Evolutionary conservation across 352 stramenopile genomes (phyloP).

Genomic region (Globisporangium parvum): DNA sequence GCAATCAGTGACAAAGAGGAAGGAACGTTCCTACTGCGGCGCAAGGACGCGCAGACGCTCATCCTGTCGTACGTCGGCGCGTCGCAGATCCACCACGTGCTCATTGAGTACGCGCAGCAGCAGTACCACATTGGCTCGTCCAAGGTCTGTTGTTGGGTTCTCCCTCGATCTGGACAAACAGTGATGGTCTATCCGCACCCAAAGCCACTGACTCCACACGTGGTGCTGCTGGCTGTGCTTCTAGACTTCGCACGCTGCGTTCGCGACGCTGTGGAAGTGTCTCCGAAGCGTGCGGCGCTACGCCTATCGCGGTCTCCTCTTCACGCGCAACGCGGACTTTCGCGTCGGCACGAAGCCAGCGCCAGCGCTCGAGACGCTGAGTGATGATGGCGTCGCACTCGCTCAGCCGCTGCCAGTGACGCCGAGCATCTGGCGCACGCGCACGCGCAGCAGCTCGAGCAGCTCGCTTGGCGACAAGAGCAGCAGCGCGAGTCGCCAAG

Average conservation of each 20-base stretch:
- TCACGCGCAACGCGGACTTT: constrained; percentile 64
- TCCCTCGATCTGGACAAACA: neutral
- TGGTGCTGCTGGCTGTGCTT: neutral
- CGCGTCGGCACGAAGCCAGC: constrained; percentile 64
- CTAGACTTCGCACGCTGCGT: constrained; percentile 52
- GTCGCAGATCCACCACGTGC: constrained; percentile 69
- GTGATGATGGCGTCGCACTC: constrained; percentile 21
- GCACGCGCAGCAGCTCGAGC: constrained; percentile 38
- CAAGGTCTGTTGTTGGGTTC: constrained; percentile 33
- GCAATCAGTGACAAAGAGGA: constrained; percentile 32
- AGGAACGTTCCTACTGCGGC: constrained; percentile 74
- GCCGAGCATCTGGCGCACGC: constrained; percentile 38
- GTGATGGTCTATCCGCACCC: neutral
- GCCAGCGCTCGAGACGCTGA: constrained; percentile 29
- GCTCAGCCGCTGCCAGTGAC: constrained; percentile 21
- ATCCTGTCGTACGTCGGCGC: constrained; percentile 74
- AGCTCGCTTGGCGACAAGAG: constrained; percentile 31
- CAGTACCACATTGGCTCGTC: constrained; percentile 73
- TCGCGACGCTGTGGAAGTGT: constrained; percentile 66
- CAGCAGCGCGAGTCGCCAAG: constrained; percentile 22
- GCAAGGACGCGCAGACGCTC: constrained; percentile 76
- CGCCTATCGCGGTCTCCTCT: constrained; percentile 65
- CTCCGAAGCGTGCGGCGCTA: constrained; percentile 76
- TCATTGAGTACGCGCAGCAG: constrained; percentile 68
- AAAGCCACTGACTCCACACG: neutral